Base-by-base conservation (phyloP, 345 rosid species). In the Eucalyptus lansdowneana region DNA sequence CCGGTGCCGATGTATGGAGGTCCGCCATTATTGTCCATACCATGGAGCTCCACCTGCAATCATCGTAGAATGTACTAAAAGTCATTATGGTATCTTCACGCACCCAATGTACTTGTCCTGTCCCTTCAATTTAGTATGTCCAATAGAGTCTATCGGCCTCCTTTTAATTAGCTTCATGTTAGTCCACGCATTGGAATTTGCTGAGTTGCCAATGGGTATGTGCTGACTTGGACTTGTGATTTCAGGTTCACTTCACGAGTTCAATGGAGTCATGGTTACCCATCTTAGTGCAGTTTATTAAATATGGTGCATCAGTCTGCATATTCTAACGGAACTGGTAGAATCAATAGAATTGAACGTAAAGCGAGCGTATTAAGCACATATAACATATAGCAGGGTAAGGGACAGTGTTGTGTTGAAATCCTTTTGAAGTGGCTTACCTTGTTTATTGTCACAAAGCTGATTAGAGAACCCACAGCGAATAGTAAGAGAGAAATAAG, bases 1-100 rank as follows among this genome's bases (percentile, higher is more conserved):
- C 94, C 94, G 5, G 92, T 88, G 19, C 94, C 92, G 11, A 90
- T 85, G 72, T 90, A 92, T 15, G 6, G 27, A 76, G 92, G 17
- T 27, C 94, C 93, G 29, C 92, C 94, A 47, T 87, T 10, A 37
- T 27, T 58, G 72, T 92, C 94, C 40, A 89, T 8, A 86, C 94
- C 94, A 6, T 19, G 31, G 37, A 90, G 22, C 81, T 91, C 94
- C 90, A 90, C 60, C 93, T 91, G 81, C 81, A 72, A 67, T 34
- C 45, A 17, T 72, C 13, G 6, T 72, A 37, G 25, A 37, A 17
- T 72, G 81, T 19, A 19, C 81, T 19, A 34, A 69, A 27, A 69
- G 44, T 34, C 25, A 72, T 72, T 72, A 17, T 17, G 81, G 40
- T 37, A 37, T 34, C 81, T 72, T 72, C 42, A 16, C 25, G 37